Evolutionary conservation across 352 stramenopile genomes (phyloP).

Genomic region (Phytopythium litorale): DNA sequence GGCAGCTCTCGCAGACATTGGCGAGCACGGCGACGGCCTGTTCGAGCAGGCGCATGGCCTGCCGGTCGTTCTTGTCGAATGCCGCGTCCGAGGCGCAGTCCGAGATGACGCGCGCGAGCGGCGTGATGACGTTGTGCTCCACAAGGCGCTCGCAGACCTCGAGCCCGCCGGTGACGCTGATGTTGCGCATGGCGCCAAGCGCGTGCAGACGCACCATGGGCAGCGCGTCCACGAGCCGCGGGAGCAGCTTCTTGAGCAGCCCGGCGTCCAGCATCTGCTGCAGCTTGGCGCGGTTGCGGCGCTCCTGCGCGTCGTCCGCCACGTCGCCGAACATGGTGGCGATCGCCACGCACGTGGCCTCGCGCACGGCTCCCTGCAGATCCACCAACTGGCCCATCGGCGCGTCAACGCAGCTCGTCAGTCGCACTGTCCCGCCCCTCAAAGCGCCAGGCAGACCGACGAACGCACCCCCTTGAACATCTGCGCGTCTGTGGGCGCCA

Average conservation of each 20-base stretch:
- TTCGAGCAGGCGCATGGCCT: constrained; percentile 73
- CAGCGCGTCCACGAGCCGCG: constrained; percentile 77
- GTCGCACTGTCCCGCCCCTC: background rate
- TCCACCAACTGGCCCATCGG: constrained; percentile 42
- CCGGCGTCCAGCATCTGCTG: constrained; percentile 74
- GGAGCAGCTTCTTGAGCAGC: constrained; percentile 79
- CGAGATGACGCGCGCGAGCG: constrained; percentile 65
- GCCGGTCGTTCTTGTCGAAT: constrained; percentile 57
- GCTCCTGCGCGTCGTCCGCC: constrained; percentile 54
- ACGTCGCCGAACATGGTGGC: constrained; percentile 79
- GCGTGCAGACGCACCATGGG: constrained; percentile 84
- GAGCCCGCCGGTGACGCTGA: constrained; percentile 81
- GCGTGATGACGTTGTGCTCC: constrained; percentile 68
- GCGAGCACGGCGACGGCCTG: constrained; percentile 73
- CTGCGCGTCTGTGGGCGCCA: constrained; percentile 57
- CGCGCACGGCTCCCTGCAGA: constrained; percentile 75
- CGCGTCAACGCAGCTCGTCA: background rate
- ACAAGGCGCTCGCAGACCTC: constrained; percentile 84
- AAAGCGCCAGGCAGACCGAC: background rate
- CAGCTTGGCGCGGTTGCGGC: constrained; percentile 53
- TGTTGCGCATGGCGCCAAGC: constrained; percentile 80
- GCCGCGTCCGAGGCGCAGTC: constrained; percentile 48
- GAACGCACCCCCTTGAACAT: constrained; percentile 58
- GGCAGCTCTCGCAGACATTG: constrained; percentile 83
- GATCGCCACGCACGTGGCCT: constrained; percentile 82